Evolutionary conservation across 768 basidiomycete species (phyloP), one percentile per base, ranked within the genome.

Genomic region (Chalciporus piperatus): DNA sequence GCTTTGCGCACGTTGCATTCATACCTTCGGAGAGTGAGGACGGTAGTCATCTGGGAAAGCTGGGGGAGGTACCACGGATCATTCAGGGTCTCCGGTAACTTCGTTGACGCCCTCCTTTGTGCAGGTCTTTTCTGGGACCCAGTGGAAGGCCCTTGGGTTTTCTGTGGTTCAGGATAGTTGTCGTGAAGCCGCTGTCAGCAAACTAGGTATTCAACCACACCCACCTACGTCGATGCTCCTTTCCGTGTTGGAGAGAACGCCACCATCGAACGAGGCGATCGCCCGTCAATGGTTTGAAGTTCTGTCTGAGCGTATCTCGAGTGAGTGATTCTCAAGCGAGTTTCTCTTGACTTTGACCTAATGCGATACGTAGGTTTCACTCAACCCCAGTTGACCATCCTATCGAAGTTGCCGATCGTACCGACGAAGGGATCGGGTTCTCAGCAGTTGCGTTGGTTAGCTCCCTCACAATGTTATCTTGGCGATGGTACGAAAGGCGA

Each of bases 91-190:
- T 38, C 13, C 27, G 23, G 27, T 44, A n/a, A 19, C 0, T n/a
- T 10, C 13, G 42, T 25, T 48, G 28, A 47, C 27, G n/a, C 13
- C 14, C n/a, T 49, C 4, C 9, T 1, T 20, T 7, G 28, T 45
- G 12, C 52, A 94, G 85, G 89, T 93, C 0, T 93, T 84, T 61
- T 78, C 81, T 7, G 78, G 80, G 47, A 64, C 75, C 1, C 80
- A 84, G 23, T 93, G 88, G 78, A 78, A 83, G 1, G 66, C 73
- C 0, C 74, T 98, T n/a, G 92, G 92, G 2, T 95, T 95, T 65
- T 66, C 80, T 8, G 76, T 89, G 2, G 75, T 90, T 1, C 77
- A 85, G 43, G 76, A 80, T 7, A 68, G 59, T 22, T 68, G 82
- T 52, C 76, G 74, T 20, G 68, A 72, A 4, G 81, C 86, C 50